Evolutionary conservation across 2,329 filamentous ascomycete species (phyloP).

Genomic region (Trichoderma sp.): DNA sequence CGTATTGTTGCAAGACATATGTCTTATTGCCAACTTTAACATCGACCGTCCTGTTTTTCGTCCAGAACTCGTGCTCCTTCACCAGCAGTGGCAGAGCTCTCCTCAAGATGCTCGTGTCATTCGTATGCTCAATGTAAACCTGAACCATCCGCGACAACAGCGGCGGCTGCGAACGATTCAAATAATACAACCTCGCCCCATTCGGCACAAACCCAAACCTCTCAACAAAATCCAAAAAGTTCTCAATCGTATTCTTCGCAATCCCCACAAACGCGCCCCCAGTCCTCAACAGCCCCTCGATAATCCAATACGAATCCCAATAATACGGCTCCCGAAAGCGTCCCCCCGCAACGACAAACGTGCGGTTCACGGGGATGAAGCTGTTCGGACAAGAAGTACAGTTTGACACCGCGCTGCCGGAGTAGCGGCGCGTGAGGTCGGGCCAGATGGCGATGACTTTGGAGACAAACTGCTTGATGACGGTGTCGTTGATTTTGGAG

Average conservation of each 20-base stretch:
- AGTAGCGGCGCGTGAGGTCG: slow-evolving; percentile 63
- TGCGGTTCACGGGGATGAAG: slow-evolving; percentile 66
- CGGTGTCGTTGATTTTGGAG: slow-evolving; percentile 55
- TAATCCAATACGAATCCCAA: slow-evolving; percentile 71
- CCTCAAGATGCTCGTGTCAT: slow-evolving; percentile 61
- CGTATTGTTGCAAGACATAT: slow-evolving; percentile 59
- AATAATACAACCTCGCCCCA: slow-evolving; percentile 66
- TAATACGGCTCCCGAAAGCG: slow-evolving; percentile 72
- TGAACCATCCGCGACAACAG: slow-evolving; percentile 67
- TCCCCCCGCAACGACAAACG: slow-evolving; percentile 71
- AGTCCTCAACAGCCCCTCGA: slow-evolving; percentile 65
- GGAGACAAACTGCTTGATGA: slow-evolving; percentile 59
- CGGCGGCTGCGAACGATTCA: slow-evolving; percentile 68
- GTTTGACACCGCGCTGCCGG: slow-evolving; percentile 49
- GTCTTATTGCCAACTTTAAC: slow-evolving; percentile 49
- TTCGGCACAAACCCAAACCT: slow-evolving; percentile 67
- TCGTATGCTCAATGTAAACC: slow-evolving; percentile 63
- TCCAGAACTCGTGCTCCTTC: slow-evolving; percentile 65
- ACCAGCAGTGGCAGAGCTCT: slow-evolving; percentile 63
- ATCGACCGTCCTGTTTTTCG: slow-evolving; percentile 58
- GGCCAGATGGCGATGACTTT: slow-evolving; percentile 72
- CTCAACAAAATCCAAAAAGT: slow-evolving; percentile 68
- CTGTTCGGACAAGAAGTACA: slow-evolving; percentile 64
- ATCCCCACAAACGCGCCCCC: slow-evolving; percentile 64
- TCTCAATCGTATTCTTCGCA: slow-evolving; percentile 67